Evolutionary conservation across 208 protist species (phyloP).

Genomic region (Lotmaria passim): DNA sequence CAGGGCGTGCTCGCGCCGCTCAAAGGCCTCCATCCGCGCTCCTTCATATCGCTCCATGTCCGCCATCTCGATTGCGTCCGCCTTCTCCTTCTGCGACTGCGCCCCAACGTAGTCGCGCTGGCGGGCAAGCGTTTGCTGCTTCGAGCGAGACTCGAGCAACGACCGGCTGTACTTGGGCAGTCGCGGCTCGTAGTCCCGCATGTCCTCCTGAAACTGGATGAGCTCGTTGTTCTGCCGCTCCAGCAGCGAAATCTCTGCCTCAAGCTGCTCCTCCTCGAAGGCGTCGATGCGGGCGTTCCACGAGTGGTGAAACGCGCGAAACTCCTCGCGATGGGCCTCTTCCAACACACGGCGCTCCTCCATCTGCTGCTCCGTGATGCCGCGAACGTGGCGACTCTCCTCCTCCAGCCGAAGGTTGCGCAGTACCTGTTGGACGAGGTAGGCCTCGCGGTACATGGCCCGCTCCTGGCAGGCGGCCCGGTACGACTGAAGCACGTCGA

Average conservation of each 20-base stretch:
- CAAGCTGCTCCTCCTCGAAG: constrained; percentile 86
- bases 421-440: constrained; percentile 92
- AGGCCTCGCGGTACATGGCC: constrained; percentile 90
- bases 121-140: constrained; percentile 87
- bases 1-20: constrained; percentile 61
- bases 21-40: constrained; percentile 61
- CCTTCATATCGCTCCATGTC: constrained; percentile 79
- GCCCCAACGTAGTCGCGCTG: constrained; percentile 89
- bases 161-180: constrained; percentile 70
- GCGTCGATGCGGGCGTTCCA: constrained; percentile 90
- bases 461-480: constrained; percentile 80
- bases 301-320: constrained; percentile 80
- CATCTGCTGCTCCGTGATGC: constrained; percentile 90
- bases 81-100: constrained; percentile 78
- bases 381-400: constrained; percentile 86
- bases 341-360: constrained; percentile 83
- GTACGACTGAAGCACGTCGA: constrained; percentile 76
- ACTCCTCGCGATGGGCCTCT: constrained; percentile 87
- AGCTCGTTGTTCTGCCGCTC: constrained; percentile 92
- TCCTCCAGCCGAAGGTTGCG: constrained; percentile 88
- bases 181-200: constrained; percentile 59
- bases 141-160: constrained; percentile 78
- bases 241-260: constrained; percentile 79
- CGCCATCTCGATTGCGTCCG: constrained; percentile 68
- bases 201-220: constrained; percentile 74